Conservation (phyloP, 2,329 filamentous ascomycete species). For the Fusarium robinianum region DNA sequence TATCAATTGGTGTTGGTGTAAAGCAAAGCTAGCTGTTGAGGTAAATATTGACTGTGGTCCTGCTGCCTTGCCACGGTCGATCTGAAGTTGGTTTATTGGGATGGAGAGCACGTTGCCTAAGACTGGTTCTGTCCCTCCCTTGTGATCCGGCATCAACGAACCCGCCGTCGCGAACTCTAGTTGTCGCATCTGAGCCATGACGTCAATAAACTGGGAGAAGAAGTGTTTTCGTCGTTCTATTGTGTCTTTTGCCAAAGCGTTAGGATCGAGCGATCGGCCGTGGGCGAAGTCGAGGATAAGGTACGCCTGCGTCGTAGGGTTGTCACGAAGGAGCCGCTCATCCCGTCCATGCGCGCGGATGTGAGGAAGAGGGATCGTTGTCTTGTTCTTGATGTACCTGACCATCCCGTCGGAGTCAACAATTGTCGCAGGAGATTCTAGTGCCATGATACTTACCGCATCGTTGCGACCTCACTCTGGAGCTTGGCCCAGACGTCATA, state of each 20-base stretch:
- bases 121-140: conserved; percentile 3
- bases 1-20: conserved; percentile 17
- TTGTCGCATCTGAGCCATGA: conserved; percentile 13
- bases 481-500: conserved; percentile 19
- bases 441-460: conserved; percentile 9
- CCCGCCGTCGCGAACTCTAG: conserved; percentile 14
- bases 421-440: not conserved
- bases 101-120: conserved; percentile 13
- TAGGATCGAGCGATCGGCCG: conserved; percentile 8
- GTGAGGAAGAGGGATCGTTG: conserved; percentile 17
- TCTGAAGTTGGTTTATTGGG: conserved; percentile 16
- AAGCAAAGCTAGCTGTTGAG: too few species aligned
- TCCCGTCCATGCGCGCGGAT: conserved; percentile 16
- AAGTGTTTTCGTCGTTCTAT: conserved; percentile 8
- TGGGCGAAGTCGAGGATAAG: conserved; percentile 17
- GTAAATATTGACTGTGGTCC: conserved; percentile 8
- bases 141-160: conserved; percentile 15
- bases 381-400: conserved; percentile 16
- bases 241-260: not conserved
- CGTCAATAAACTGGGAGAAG: conserved; percentile 18
- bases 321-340: conserved; percentile 2
- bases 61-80: not conserved
- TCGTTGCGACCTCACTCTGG: conserved; percentile 24
- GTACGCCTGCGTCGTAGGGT: conserved; percentile 11
- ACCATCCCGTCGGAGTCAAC: not conserved